A percentile compares a stretch with the other conserved stretches of the same genome.
These are phyloP conservation scores for Byssochlamys sp. DNA, from an alignment of 2,329 filamentous ascomycete species.

Conservation along the genomic window DNA sequence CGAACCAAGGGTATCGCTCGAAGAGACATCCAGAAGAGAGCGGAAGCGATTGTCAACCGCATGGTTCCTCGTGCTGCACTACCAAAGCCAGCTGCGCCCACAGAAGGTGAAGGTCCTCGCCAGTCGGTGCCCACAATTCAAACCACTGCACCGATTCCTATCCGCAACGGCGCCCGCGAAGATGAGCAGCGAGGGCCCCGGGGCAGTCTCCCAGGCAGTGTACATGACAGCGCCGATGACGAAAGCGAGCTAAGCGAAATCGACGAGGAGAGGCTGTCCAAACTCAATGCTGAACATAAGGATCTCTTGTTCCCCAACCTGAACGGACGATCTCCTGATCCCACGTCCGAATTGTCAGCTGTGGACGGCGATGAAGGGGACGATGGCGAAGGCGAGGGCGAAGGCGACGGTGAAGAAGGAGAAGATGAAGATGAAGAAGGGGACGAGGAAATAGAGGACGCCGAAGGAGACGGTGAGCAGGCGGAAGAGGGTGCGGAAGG, in stretches of 20 bases:
- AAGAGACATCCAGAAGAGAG: constrained; percentile 49
- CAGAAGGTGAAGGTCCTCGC: constrained; percentile 17
- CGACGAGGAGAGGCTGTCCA: constrained; percentile 25
- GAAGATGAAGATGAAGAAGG: constrained; percentile 5
- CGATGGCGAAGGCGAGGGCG: constrained; percentile 2
- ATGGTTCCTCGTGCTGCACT: constrained; percentile 21
- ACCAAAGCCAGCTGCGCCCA: constrained; percentile 14
- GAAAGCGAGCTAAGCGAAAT: constrained; percentile 62
- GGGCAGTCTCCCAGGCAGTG: constrained; percentile 49
- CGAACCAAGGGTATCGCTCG: constrained; percentile 51
- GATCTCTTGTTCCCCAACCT: constrained; percentile 16
- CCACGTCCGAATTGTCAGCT: constrained; percentile 17
- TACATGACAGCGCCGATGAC: constrained; percentile 58
- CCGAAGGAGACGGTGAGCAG: constrained; percentile 4
- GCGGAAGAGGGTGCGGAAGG: constrained; percentile 1
- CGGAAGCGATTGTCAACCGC: constrained; percentile 45
- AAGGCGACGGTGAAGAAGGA: constrained; percentile 4
- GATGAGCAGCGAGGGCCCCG: constrained; percentile 25
- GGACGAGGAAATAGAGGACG: constrained; percentile 3
- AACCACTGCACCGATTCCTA: constrained; percentile 8
- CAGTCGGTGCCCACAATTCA: constrained; percentile 10
- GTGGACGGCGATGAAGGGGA: constrained; percentile 9
- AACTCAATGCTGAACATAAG: constrained; percentile 12
- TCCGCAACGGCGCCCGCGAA: constrained; percentile 5
- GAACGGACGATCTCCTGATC: constrained; percentile 14